These are phyloP conservation scores for Psidium friedrichsthalianum DNA, from an alignment of 345 rosid genomes.

Conservation along the genomic window DNA sequence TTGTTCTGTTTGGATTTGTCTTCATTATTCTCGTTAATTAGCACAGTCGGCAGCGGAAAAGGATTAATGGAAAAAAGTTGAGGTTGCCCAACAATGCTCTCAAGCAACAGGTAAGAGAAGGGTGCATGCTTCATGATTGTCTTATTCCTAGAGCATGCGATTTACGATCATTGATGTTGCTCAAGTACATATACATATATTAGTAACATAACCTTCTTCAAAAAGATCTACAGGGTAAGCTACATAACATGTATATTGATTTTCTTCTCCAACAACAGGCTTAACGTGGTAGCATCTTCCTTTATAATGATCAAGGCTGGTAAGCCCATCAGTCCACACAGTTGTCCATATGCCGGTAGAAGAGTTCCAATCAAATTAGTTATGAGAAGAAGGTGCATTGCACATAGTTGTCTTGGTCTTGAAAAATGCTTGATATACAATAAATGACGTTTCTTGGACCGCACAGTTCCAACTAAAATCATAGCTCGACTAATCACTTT, in stretches of 20 bases:
- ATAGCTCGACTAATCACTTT: neutral
- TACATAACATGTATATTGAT: neutral
- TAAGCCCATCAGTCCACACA: neutral
- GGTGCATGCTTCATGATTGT: neutral
- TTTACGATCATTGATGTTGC: neutral
- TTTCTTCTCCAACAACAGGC: neutral
- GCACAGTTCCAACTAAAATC: neutral
- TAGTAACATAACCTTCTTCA: neutral
- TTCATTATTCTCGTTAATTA: neutral
- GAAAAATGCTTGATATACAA: neutral
- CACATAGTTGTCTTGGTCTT: neutral
- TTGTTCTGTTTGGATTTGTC: neutral
- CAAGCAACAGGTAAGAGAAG: neutral
- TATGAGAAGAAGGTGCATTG: neutral
- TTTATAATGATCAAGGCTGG: neutral
- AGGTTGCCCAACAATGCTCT: neutral
- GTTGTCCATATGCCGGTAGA: neutral
- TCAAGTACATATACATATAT: neutral
- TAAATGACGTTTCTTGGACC: neutral
- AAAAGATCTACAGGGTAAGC: neutral
- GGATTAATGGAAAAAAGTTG: neutral
- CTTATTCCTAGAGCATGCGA: neutral
- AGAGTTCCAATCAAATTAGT: neutral
- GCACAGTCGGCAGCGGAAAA: neutral
- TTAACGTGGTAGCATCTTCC: neutral